These are phyloP conservation scores for cucumber (Cucumis sativus) DNA, from an alignment of 306 rosid species.

Conservation along the genomic window DNA sequence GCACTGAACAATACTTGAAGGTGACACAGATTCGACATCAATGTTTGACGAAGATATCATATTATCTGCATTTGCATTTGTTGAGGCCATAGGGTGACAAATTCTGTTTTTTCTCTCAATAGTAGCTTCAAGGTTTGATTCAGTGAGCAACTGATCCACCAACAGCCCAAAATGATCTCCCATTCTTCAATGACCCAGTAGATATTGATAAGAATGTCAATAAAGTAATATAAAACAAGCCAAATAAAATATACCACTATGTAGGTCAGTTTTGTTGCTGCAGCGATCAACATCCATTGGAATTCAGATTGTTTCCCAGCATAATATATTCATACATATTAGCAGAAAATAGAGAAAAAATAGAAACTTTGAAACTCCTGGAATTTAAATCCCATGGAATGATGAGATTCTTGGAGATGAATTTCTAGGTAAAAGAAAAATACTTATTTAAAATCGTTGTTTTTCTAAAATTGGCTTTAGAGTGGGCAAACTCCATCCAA, in stretches of 20 bases:
- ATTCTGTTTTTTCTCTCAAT: conserved; percentile 19
- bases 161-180: conserved; percentile 30
- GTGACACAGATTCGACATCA: conserved; percentile 19
- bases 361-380: not conserved
- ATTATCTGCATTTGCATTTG: conserved; percentile 21
- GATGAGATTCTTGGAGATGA: not conserved
- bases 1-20: conserved; percentile 40
- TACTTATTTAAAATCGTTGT: not conserved
- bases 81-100: conserved; percentile 15
- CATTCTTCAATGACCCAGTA: conserved; percentile 19
- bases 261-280: not conserved
- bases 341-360: not conserved
- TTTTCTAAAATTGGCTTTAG: not conserved
- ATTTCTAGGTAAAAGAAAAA: not conserved
- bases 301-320: not conserved
- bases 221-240: not conserved
- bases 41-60: conserved; percentile 23
- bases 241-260: not conserved
- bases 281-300: not conserved
- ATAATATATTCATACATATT: not conserved
- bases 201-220: not conserved
- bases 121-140: conserved; percentile 27
- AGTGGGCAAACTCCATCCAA: not conserved
- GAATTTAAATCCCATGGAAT: not conserved
- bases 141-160: conserved; percentile 26